Percentiles rank a stretch among this genome's conserved stretches.
phyloP scores from a whole-genome alignment of 208 protist species.

The Lotmaria passim region DNA sequence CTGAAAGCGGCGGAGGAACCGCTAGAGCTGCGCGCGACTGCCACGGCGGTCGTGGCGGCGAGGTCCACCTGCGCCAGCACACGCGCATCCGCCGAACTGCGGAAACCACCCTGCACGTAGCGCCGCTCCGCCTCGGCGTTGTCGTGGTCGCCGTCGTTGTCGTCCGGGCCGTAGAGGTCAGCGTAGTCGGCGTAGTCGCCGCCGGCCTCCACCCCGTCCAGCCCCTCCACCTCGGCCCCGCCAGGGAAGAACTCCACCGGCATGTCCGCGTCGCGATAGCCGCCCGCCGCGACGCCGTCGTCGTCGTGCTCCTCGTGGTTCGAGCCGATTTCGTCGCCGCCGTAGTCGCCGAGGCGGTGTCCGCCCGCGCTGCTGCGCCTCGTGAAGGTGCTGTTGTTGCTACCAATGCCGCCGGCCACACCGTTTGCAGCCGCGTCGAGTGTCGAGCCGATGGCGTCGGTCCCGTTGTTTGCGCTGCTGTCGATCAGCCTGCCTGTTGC shows the following conservation, averaged over 20 bases:
- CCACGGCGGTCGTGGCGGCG: slow-evolving; percentile 28
- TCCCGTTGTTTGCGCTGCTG: slow-evolving; percentile 14
- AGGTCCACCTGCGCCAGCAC: slow-evolving; percentile 56
- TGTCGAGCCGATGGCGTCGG: not conserved
- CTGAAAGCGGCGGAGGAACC: slow-evolving; percentile 18
- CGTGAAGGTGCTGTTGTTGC: not conserved
- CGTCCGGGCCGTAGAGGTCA: slow-evolving; percentile 42
- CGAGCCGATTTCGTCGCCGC: not conserved
- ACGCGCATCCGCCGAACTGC: slow-evolving; percentile 31
- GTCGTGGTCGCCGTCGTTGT: slow-evolving; percentile 26
- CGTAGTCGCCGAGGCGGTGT: slow-evolving; percentile 7
- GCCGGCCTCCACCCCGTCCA: slow-evolving; percentile 58
- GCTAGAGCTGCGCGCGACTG: not conserved
- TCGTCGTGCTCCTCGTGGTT: slow-evolving; percentile 3
- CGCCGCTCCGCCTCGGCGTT: slow-evolving; percentile 36
- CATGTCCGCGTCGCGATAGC: slow-evolving; percentile 54
- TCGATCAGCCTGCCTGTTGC: slow-evolving; percentile 48
- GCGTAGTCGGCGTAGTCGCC: slow-evolving; percentile 48
- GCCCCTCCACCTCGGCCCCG: slow-evolving; percentile 59
- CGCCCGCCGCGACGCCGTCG: not conserved
- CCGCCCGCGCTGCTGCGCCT: no score
- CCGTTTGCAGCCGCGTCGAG: not conserved
- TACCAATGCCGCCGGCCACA: not conserved
- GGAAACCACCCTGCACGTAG: slow-evolving; percentile 36
- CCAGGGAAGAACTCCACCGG: slow-evolving; percentile 82